Percentiles rank a stretch among this genome's conserved stretches.
Conservation (phyloP, 225 moss, liverwort and hornwort species). For the Physcomitrellopsis africana region DNA sequence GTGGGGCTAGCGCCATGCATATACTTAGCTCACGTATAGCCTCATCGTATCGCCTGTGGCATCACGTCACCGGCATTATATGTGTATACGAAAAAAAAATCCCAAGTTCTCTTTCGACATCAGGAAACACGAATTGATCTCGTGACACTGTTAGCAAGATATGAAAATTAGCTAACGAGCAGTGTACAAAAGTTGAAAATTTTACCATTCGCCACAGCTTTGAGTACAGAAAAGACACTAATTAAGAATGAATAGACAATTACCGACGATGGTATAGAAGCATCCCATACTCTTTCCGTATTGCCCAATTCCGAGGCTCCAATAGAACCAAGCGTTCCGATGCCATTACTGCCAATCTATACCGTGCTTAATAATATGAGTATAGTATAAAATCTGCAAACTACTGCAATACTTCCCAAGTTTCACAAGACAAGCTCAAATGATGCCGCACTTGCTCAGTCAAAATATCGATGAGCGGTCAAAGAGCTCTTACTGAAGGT, state of each 20-base stretch:
- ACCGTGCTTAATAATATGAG: not conserved
- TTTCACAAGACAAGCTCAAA: not conserved
- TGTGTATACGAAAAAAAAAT: not conserved
- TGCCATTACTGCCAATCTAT: constrained; percentile 31
- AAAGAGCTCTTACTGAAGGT: constrained; percentile 20
- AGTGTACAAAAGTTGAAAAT: too few relatives aligned
- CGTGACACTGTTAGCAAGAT: too few relatives aligned
- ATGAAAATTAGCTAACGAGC: too few relatives aligned
- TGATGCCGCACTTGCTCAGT: too few relatives aligned
- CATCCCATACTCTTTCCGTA: constrained; percentile 33
- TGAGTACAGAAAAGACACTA: not conserved
- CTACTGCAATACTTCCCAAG: not conserved
- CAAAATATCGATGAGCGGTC: too few relatives aligned
- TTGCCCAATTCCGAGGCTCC: constrained; percentile 32
- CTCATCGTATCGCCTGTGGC: constrained; percentile 28
- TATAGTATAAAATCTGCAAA: not conserved
- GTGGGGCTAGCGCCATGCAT: constrained; percentile 33
- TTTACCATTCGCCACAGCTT: not conserved
- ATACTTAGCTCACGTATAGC: constrained; percentile 37
- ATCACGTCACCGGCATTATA: not conserved
- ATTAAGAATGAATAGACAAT: not conserved
- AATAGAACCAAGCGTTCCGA: constrained; percentile 33
- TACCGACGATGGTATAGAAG: constrained; percentile 35
- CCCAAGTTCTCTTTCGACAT: not conserved
- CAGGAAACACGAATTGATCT: too few relatives aligned